Conservation (phyloP, 257 asterid genomes). For the Solanum piurae region DNA sequence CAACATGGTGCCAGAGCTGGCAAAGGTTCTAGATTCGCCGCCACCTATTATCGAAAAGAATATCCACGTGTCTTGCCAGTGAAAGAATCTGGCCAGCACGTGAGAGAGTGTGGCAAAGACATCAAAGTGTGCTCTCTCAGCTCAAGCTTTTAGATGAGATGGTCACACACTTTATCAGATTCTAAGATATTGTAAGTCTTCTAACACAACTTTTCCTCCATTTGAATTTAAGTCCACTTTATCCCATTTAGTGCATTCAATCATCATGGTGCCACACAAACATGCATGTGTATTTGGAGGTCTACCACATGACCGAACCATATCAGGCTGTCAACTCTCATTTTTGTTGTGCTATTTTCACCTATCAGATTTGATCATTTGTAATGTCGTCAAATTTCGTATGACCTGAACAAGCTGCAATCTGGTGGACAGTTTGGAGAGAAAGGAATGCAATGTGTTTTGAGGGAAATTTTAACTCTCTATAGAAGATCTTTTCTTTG, state of each 20-base stretch:
- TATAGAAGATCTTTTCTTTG: background rate
- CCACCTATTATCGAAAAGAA: background rate
- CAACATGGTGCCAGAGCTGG: background rate
- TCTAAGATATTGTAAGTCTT: background rate
- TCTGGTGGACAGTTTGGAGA: background rate
- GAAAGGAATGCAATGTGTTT: background rate
- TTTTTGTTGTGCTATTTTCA: background rate
- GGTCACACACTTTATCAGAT: background rate
- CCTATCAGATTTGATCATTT: background rate
- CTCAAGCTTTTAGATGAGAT: background rate
- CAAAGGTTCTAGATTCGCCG: background rate
- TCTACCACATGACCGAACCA: background rate
- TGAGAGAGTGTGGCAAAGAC: background rate
- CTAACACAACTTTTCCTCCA: background rate
- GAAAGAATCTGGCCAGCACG: background rate
- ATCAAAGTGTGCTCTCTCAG: background rate
- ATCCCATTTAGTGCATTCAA: background rate
- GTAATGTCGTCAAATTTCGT: background rate
- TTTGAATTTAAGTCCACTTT: background rate
- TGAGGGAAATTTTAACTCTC: background rate
- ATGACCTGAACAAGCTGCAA: background rate
- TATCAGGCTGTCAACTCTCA: background rate
- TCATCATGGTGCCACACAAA: background rate
- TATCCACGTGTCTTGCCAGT: background rate
- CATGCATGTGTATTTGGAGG: background rate